Conservation (phyloP, 2,329 filamentous ascomycete genomes). For the Emmonsiellopsis sp. region DNA sequence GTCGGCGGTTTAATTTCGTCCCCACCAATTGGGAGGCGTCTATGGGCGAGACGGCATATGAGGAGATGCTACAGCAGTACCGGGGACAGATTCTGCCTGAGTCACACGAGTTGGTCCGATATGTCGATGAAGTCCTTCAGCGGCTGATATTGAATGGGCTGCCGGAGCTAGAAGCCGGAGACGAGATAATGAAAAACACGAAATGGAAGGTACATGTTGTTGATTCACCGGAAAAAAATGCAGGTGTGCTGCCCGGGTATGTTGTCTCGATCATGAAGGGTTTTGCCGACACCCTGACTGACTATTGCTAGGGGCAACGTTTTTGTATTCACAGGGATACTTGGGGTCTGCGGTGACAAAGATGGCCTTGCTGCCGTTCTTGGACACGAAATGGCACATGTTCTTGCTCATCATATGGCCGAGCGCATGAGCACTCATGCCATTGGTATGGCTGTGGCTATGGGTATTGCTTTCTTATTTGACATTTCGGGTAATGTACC, state of each 20-base stretch:
- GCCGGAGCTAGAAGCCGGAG: slow-evolving; percentile 15
- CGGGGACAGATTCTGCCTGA: slow-evolving; percentile 39
- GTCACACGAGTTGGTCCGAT: slow-evolving; percentile 37
- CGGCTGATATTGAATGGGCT: slow-evolving; percentile 45
- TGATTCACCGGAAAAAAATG: slow-evolving; percentile 39
- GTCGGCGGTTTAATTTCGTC: slow-evolving; percentile 51
- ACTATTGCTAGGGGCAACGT: slow-evolving; percentile 44
- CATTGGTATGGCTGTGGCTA: slow-evolving; percentile 21
- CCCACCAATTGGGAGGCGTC: slow-evolving; percentile 35
- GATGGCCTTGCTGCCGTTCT: slow-evolving; percentile 52
- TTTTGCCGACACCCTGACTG: not conserved
- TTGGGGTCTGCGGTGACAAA: slow-evolving; percentile 47
- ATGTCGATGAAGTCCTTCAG: slow-evolving; percentile 44
- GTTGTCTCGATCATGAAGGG: slow-evolving; percentile 5
- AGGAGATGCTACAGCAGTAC: slow-evolving; percentile 39
- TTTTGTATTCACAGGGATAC: slow-evolving; percentile 54
- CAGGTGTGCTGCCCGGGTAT: slow-evolving; percentile 53
- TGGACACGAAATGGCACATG: slow-evolving; percentile 56
- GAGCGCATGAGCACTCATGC: slow-evolving; percentile 44
- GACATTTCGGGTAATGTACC: slow-evolving; percentile 31
- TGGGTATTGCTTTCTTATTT: slow-evolving; percentile 24
- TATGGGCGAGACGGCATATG: slow-evolving; percentile 35
- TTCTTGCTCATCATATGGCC: slow-evolving; percentile 46
- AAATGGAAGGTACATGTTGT: slow-evolving; percentile 56
- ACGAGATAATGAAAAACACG: slow-evolving; percentile 30